Evolutionary conservation across 2,329 filamentous ascomycete genomes (phyloP).

Genomic region (Aspergillus hortae): DNA sequence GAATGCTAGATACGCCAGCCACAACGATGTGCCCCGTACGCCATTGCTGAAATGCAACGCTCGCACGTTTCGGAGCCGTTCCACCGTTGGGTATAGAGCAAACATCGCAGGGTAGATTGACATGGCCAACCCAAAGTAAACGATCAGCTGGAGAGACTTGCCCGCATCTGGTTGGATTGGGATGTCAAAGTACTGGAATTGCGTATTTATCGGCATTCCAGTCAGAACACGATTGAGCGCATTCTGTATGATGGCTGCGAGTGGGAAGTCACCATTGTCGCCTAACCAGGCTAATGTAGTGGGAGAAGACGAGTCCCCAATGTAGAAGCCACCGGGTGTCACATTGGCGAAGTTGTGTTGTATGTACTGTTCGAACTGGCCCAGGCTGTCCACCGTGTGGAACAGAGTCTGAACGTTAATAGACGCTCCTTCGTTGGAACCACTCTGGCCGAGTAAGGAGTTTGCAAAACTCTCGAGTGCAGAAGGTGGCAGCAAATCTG

Average conservation of each 20-base stretch:
- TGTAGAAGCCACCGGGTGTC: conserved; percentile 75
- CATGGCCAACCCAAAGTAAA: conserved; percentile 78
- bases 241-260: conserved; percentile 55
- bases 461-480: conserved; percentile 18
- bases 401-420: conserved; percentile 36
- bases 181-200: conserved; percentile 71
- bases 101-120: conserved; percentile 81
- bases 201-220: conserved; percentile 65
- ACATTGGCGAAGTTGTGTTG: conserved; percentile 61
- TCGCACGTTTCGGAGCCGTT: conserved; percentile 73
- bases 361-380: conserved; percentile 67
- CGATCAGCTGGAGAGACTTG: conserved; percentile 70
- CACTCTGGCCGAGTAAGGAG: conserved; percentile 23
- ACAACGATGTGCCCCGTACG: conserved; percentile 75
- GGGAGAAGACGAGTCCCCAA: conserved; percentile 57
- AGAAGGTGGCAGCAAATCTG: conserved; percentile 22
- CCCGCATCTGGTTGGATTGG: conserved; percentile 68
- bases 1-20: conserved; percentile 77
- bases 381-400: conserved; percentile 59
- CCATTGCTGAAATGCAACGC: conserved; percentile 90
- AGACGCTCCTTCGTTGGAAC: conserved; percentile 22
- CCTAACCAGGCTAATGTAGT: conserved; percentile 71
- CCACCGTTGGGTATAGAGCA: conserved; percentile 80
- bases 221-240: conserved; percentile 63
- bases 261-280: conserved; percentile 57